These are phyloP conservation scores for Pochonia chlamydosporia DNA, from an alignment of 2,329 filamentous ascomycete species.

Conservation along the genomic window DNA sequence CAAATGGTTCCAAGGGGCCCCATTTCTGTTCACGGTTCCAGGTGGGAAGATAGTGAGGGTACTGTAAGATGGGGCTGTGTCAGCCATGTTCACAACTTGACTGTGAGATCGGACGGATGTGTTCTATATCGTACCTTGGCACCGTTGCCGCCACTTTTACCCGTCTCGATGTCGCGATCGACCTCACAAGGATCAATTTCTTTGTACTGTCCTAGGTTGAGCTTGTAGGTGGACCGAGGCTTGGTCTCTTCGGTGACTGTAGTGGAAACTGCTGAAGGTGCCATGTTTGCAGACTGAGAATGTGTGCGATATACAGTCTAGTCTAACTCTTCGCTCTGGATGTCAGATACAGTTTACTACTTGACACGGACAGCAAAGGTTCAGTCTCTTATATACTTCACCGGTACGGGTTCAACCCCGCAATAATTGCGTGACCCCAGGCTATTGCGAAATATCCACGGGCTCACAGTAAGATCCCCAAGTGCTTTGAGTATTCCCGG, in stretches of 20 bases:
- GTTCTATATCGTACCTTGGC: conserved; percentile 18
- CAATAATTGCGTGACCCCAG: conserved; percentile 4
- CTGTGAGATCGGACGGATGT: too few relatives aligned
- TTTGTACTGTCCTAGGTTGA: conserved; percentile 24
- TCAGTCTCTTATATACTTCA: not conserved
- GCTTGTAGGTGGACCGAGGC: conserved; percentile 13
- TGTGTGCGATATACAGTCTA: too few relatives aligned
- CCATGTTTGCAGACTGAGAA: conserved; percentile 11
- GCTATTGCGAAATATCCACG: conserved; percentile 2
- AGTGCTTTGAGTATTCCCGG: not conserved
- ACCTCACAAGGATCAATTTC: conserved; percentile 21
- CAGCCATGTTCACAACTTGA: not conserved
- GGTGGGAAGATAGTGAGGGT: conserved; percentile 67
- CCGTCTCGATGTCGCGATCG: conserved; percentile 21
- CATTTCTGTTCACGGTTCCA: conserved; percentile 63
- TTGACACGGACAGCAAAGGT: not conserved
- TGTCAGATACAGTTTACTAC: not conserved
- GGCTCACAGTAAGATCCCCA: not conserved
- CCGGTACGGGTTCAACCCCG: not conserved
- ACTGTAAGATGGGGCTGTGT: conserved; percentile 33
- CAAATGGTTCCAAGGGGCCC: conserved; percentile 61
- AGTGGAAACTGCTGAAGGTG: conserved; percentile 14
- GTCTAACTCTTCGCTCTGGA: too few relatives aligned
- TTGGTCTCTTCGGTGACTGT: conserved; percentile 8
- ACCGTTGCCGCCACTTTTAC: conserved; percentile 19